Base-by-base conservation (phyloP, 1,284 basidiomycete species). In the Ustilago loliicola region DNA sequence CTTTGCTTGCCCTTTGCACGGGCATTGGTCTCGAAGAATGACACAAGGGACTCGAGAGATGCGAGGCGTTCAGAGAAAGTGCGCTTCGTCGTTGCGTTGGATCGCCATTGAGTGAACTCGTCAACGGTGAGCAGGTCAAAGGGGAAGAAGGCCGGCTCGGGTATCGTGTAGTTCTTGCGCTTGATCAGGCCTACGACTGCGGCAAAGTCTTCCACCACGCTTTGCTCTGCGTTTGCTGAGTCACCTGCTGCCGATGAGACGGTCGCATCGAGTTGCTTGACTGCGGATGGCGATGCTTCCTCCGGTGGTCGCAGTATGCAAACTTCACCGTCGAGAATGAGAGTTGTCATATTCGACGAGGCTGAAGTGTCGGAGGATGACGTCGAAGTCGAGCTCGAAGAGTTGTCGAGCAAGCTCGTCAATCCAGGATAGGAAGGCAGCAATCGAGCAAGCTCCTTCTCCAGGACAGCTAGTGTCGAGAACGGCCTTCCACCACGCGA, bases 271-370 rank as follows among this genome's bases (percentile, higher is more conserved):
- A 57, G n/a, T 9, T 67, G 56, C 36, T 65, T 67, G 32, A 23
- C 50, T 19, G 74, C 74, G 7, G 52, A 48, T 7, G n/a, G n/a
- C 1, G 74, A 77, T n/a, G 66, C 74, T 32, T 61, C 34, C n/a
- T 77, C 66, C 17, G 69, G 65, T 10, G 65, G 65, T 34, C 54
- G 62, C 2, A 79, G 61, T 3, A 71, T 68, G 58, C 81, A 83
- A 19, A 81, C 61, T 50, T 83, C 81, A 30, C 81, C 81, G 51
- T 83, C 81, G 4, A 83, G 60, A 13, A 83, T 64, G n/a, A 83
- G 65, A 1, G 71, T 67, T 19, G 58, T 61, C 5, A 51, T 59
- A 19, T 25, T 32, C 21, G 29, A 19, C 7, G 7, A 5, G 2
- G 13, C 1, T 8, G 19, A 19, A 15, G 11, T 11, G 10, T 36